phyloP scores from a whole-genome alignment of 2,329 filamentous ascomycete species.

The Erysiphe pulchra region DNA sequence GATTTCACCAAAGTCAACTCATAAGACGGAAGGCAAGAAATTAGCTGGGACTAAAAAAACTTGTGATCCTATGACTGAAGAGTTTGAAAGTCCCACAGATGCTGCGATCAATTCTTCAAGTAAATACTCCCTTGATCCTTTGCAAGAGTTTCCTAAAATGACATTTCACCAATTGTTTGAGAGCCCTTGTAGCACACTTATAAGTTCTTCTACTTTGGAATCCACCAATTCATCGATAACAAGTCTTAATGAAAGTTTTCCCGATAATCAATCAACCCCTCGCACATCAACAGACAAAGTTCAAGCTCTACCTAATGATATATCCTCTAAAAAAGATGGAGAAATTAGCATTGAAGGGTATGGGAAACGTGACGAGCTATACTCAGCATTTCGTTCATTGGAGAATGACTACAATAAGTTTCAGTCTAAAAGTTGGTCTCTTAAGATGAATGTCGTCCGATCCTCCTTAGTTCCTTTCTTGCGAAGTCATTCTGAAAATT shows the following conservation, averaged over 20 bases:
- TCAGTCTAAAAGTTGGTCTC: slow-evolving; percentile 36
- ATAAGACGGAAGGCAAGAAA: slow-evolving; percentile 5
- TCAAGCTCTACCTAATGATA: slow-evolving; percentile 15
- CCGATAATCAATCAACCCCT: slow-evolving; percentile 19
- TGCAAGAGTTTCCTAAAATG: background rate
- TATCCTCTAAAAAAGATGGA: slow-evolving; percentile 15
- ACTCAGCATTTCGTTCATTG: slow-evolving; percentile 39
- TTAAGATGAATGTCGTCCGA: slow-evolving; percentile 44
- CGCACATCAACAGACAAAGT: slow-evolving; percentile 20
- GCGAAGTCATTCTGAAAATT: slow-evolving; percentile 28
- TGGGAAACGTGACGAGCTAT: slow-evolving; percentile 44
- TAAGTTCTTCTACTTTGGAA: slow-evolving; percentile 10
- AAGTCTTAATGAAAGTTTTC: slow-evolving; percentile 17
- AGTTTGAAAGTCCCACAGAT: background rate
- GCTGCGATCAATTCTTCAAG: background rate
- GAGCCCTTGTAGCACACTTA: slow-evolving; percentile 10
- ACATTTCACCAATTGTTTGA: slow-evolving; percentile 9
- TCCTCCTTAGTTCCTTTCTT: slow-evolving; percentile 39
- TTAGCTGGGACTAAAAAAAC: background rate
- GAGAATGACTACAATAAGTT: slow-evolving; percentile 47
- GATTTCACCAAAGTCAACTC: slow-evolving; percentile 13
- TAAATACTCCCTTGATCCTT: background rate
- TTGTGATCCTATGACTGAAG: background rate
- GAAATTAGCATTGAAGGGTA: slow-evolving; percentile 9
- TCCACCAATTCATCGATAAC: slow-evolving; percentile 13